These are phyloP conservation scores for Ustilago crameri DNA, from an alignment of 1,284 basidiomycete genomes.

Conservation along the genomic window DNA sequence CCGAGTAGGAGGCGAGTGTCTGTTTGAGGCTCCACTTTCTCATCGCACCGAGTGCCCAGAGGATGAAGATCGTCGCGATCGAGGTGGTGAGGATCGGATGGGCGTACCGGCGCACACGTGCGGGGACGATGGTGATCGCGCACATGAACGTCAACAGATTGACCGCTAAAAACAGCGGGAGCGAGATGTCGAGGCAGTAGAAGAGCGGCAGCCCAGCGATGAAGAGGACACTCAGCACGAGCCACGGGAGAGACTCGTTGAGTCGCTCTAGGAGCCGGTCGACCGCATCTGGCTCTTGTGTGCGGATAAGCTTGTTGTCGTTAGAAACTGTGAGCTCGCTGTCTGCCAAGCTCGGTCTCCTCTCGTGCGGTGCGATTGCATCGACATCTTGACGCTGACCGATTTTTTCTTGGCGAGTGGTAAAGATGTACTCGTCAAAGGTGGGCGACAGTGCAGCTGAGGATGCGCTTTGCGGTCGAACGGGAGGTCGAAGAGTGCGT, in stretches of 20 bases:
- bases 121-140: slow-evolving; percentile 54
- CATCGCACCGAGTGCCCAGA: slow-evolving; percentile 55
- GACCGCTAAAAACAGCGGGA: slow-evolving; percentile 56
- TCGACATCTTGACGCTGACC: slow-evolving; percentile 1
- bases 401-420: slow-evolving; percentile 7
- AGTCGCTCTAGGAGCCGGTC: slow-evolving; percentile 49
- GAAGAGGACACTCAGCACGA: slow-evolving; percentile 38
- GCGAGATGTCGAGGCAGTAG: slow-evolving; percentile 50
- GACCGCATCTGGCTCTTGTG: slow-evolving; percentile 42
- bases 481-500: not conserved
- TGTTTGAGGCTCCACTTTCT: slow-evolving; percentile 29
- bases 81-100: slow-evolving; percentile 62
- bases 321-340: slow-evolving; percentile 17
- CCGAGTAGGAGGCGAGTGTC: slow-evolving; percentile 42
- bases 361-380: no score
- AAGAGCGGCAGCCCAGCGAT: slow-evolving; percentile 55
- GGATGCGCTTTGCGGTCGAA: slow-evolving; percentile 21
- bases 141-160: slow-evolving; percentile 57
- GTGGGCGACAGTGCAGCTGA: slow-evolving; percentile 16
- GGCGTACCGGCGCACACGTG: slow-evolving; percentile 44
- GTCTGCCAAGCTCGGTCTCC: slow-evolving; percentile 25
- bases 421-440: slow-evolving; percentile 39
- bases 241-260: slow-evolving; percentile 42
- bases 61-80: slow-evolving; percentile 50
- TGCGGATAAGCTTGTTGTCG: slow-evolving; percentile 3